Conservation (phyloP, 2,329 filamentous ascomycete genomes). For the Apiospora aurea region DNA sequence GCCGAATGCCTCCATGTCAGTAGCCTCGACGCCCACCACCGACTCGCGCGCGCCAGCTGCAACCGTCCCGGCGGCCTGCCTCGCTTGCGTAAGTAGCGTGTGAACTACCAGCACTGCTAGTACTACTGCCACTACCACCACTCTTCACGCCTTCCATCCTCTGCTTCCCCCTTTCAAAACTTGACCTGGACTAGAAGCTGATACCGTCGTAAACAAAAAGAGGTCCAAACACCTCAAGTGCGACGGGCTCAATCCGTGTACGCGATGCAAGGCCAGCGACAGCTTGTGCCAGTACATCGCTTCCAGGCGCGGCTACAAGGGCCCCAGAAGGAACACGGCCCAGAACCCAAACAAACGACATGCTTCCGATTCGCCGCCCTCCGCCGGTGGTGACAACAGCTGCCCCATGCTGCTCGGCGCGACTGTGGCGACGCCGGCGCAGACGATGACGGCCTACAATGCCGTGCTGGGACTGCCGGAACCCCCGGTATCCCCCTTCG, state of each 20-base stretch:
- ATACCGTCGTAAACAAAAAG: constrained; percentile 42
- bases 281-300: constrained; percentile 75
- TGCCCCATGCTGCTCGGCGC: constrained; percentile 55
- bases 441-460: constrained; percentile 42
- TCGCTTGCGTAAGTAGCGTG: constrained; percentile 58
- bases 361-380: constrained; percentile 55
- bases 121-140: background rate
- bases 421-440: constrained; percentile 37
- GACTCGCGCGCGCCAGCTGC: constrained; percentile 30
- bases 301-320: constrained; percentile 78
- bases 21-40: constrained; percentile 6
- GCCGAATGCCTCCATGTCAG: constrained; percentile 2
- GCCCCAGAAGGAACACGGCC: constrained; percentile 60
- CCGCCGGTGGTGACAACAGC: constrained; percentile 41
- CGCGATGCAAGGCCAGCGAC: constrained; percentile 66
- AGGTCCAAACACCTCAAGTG: constrained; percentile 77
- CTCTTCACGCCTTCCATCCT: background rate
- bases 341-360: constrained; percentile 58
- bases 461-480: constrained; percentile 44
- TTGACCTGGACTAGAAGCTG: background rate
- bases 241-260: constrained; percentile 73
- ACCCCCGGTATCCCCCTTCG: constrained; percentile 40
- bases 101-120: constrained; percentile 22
- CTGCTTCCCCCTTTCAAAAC: background rate
- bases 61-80: constrained; percentile 59